Conservation (phyloP, 1,284 basidiomycete genomes). For the Hemileia vastatrix region DNA sequence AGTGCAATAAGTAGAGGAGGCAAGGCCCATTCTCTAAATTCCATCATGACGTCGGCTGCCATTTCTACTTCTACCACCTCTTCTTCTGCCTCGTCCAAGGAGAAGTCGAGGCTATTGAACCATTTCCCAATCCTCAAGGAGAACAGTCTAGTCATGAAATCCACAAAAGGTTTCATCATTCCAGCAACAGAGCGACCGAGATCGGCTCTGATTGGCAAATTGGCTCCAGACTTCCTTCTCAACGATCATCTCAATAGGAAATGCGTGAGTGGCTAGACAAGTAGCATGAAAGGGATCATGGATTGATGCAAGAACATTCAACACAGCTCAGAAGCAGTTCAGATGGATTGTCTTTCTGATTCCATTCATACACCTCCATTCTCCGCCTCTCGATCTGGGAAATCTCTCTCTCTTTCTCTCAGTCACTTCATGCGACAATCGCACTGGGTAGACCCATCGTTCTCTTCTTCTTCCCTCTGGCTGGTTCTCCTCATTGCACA, state of each 20-base stretch:
- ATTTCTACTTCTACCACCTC: too few relatives aligned
- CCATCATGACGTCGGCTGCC: too few relatives aligned
- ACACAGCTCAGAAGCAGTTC: too few relatives aligned
- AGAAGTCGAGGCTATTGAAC: not conserved
- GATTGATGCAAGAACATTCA: not conserved
- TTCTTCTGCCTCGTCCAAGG: not conserved
- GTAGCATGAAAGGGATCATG: not conserved
- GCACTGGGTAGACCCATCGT: conserved; percentile 33
- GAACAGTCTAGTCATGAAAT: conserved; percentile 27
- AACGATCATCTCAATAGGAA: conserved; percentile 30
- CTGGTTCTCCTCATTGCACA: conserved; percentile 37
- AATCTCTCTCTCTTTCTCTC: too few relatives aligned
- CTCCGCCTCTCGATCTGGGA: too few relatives aligned
- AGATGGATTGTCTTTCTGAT: not conserved
- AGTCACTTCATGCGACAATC: conserved; percentile 35
- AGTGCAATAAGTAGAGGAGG: too few relatives aligned
- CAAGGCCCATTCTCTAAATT: too few relatives aligned
- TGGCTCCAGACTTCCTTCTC: conserved; percentile 34
- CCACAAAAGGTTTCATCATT: conserved; percentile 25
- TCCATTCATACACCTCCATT: too few relatives aligned
- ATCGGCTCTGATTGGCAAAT: conserved; percentile 29
- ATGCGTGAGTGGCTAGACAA: conserved; percentile 20
- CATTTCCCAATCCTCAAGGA: conserved; percentile 33
- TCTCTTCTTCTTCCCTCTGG: conserved; percentile 37
- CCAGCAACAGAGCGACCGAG: conserved; percentile 28